phyloP scores from a whole-genome alignment of 2,329 filamentous ascomycete genomes.

The Emergomyces orientalis region DNA sequence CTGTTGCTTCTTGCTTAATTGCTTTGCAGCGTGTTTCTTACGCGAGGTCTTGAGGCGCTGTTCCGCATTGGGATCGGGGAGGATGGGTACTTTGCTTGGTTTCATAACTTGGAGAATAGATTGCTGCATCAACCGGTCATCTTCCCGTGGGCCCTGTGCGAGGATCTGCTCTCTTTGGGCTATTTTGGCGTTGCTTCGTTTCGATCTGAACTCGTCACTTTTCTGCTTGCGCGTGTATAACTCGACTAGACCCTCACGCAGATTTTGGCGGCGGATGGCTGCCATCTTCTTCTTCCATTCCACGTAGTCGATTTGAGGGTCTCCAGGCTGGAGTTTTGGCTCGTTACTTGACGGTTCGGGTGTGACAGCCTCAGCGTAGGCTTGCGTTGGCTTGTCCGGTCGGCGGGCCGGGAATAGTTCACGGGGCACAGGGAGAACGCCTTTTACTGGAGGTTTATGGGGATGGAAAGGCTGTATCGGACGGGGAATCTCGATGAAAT shows the following conservation, averaged over 20 bases:
- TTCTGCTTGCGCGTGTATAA: slow-evolving; percentile 57
- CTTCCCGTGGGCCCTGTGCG: slow-evolving; percentile 58
- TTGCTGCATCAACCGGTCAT: slow-evolving; percentile 65
- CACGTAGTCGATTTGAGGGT: slow-evolving; percentile 42
- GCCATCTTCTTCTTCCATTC: slow-evolving; percentile 68
- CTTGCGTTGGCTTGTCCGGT: slow-evolving; percentile 50
- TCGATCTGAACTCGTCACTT: slow-evolving; percentile 28
- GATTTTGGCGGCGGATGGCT: slow-evolving; percentile 57
- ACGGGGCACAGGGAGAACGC: slow-evolving; percentile 73
- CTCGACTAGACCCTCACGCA: slow-evolving; percentile 60
- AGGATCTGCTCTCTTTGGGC: slow-evolving; percentile 44
- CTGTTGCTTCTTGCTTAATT: slow-evolving; percentile 47
- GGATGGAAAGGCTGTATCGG: slow-evolving; percentile 60
- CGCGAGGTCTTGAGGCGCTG: slow-evolving; percentile 40
- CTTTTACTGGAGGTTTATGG: slow-evolving; percentile 51
- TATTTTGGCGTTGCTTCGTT: slow-evolving; percentile 42
- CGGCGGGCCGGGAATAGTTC: slow-evolving; percentile 60
- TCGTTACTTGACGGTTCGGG: slow-evolving; percentile 40
- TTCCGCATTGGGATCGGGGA: slow-evolving; percentile 56
- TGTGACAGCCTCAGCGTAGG: slow-evolving; percentile 54
- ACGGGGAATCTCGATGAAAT: slow-evolving; percentile 72
- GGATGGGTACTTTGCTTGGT: slow-evolving; percentile 41
- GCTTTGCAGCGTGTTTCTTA: slow-evolving; percentile 34
- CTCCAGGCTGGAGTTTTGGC: slow-evolving; percentile 26
- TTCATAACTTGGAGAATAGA: slow-evolving; percentile 50